Conservation (phyloP, 1,284 basidiomycete species). For the Cutaneotrichosporon sp. region DNA sequence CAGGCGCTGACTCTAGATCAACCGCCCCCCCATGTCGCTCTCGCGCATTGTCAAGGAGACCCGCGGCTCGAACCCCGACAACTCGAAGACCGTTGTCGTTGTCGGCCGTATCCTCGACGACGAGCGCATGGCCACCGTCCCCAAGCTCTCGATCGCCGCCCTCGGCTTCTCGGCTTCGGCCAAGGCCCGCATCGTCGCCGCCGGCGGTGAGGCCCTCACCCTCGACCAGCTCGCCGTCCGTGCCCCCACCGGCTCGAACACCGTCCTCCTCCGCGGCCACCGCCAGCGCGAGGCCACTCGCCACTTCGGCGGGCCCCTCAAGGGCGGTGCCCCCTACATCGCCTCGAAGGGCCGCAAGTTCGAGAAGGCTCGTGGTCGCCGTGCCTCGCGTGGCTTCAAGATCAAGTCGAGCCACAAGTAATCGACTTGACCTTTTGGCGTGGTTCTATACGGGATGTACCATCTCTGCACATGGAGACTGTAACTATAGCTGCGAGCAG, state of each 20-base stretch:
- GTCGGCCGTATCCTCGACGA: constrained; percentile 97
- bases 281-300: constrained; percentile 92
- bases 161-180: constrained; percentile 93
- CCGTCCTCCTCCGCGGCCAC: constrained; percentile 70
- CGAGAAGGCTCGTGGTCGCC: constrained; percentile 77
- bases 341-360: constrained; percentile 92
- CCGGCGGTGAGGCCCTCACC: constrained; percentile 92
- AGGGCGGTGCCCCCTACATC: constrained; percentile 60
- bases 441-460: constrained; percentile 8
- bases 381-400: constrained; percentile 56
- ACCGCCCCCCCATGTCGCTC: constrained; percentile 94
- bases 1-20: constrained; percentile 62
- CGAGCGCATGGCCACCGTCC: constrained; percentile 80
- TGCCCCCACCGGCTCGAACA: constrained; percentile 93
- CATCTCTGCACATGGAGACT: constrained; percentile 8
- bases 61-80: constrained; percentile 65
- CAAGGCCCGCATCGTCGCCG: constrained; percentile 90
- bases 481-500: not conserved
- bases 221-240: constrained; percentile 95
- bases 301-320: constrained; percentile 75
- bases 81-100: constrained; percentile 77
- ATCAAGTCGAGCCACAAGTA: constrained; percentile 55
- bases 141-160: constrained; percentile 92
- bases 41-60: constrained; percentile 87
- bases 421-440: constrained; percentile 9